A percentile compares a stretch with the other conserved stretches of the same genome.
These are phyloP conservation scores for Fibroporia radiculosa DNA, from an alignment of 768 basidiomycete species.

Conservation along the genomic window DNA sequence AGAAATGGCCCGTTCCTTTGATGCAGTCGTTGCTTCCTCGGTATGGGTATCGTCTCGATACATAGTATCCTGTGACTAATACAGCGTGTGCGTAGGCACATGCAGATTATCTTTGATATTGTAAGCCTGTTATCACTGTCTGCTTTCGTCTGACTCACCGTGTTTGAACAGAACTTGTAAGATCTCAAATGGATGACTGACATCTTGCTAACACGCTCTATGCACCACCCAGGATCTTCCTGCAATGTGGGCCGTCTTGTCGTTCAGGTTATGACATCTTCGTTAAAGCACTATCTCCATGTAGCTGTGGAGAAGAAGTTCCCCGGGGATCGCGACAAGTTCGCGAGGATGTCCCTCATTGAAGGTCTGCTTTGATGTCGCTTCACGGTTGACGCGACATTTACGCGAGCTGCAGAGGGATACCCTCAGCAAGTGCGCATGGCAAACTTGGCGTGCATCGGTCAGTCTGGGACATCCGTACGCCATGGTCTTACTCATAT, in stretches of 20 bases:
- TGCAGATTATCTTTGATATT: conserved; percentile 91
- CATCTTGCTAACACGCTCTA: neutral
- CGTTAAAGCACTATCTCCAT: neutral
- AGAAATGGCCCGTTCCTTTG: conserved; percentile 88
- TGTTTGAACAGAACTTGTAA: conserved; percentile 44
- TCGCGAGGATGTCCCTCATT: conserved; percentile 86
- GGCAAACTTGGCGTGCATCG: conserved; percentile 89
- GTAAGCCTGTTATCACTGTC: conserved; percentile 39
- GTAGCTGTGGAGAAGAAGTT: conserved; percentile 84
- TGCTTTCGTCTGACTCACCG: neutral
- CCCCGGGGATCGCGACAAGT: conserved; percentile 77
- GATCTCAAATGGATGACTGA: conserved; percentile 7
- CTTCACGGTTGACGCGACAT: neutral
- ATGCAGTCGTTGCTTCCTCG: conserved; percentile 77
- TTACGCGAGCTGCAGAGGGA: conserved; percentile 69
- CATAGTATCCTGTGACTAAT: neutral
- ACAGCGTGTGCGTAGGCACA: conserved; percentile 37
- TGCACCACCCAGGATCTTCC: conserved; percentile 44
- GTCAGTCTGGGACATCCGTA: conserved; percentile 16
- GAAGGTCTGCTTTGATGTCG: conserved; percentile 46
- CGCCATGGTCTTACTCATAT: neutral
- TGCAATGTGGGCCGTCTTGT: conserved; percentile 45
- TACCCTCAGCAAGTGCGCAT: conserved; percentile 81
- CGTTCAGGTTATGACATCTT: neutral
- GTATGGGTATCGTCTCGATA: neutral